Percentiles rank a stretch among this genome's conserved stretches.
Evolutionary conservation across 257 asterid species (phyloP).

Genomic region (Primulina huaijiensis): DNA sequence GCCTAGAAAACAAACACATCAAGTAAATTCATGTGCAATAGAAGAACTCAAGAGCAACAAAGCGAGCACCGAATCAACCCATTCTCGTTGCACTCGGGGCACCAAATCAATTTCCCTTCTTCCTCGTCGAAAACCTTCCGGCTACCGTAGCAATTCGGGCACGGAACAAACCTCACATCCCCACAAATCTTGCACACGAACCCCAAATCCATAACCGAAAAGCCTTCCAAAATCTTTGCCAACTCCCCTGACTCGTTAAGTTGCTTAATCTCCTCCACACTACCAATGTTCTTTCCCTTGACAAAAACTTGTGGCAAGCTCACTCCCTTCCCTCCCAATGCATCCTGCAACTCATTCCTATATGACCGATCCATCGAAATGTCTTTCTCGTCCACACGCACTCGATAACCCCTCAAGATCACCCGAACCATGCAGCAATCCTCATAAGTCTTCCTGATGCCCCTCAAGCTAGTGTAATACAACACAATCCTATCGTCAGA

Average conservation of each 20-base stretch:
- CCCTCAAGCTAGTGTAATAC: constrained; percentile 46
- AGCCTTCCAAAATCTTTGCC: constrained; percentile 39
- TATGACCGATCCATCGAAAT: constrained; percentile 46
- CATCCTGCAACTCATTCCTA: constrained; percentile 35
- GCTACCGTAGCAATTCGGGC: constrained; percentile 24
- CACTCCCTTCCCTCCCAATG: constrained; percentile 27
- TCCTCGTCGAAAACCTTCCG: constrained; percentile 23
- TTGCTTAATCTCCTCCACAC: constrained; percentile 39
- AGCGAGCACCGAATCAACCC: constrained; percentile 34
- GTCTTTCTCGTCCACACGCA: constrained; percentile 43
- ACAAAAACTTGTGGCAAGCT: constrained; percentile 46
- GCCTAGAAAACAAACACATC: not conserved
- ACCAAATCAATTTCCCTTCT: constrained; percentile 21
- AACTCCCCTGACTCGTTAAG: constrained; percentile 42
- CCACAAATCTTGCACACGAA: constrained; percentile 36
- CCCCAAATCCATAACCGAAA: constrained; percentile 26
- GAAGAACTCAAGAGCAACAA: constrained; percentile 25
- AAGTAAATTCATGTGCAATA: not conserved
- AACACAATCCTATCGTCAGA: constrained; percentile 25
- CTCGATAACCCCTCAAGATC: constrained; percentile 36
- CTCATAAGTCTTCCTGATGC: constrained; percentile 46
- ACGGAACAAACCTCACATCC: constrained; percentile 24
- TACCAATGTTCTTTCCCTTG: constrained; percentile 41
- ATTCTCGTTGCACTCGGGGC: constrained; percentile 33
- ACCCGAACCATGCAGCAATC: constrained; percentile 41